Evolutionary conservation across 2,329 filamentous ascomycete species (phyloP), one percentile per base, ranked within the genome.

Genomic region (Seiridium cupressi): DNA sequence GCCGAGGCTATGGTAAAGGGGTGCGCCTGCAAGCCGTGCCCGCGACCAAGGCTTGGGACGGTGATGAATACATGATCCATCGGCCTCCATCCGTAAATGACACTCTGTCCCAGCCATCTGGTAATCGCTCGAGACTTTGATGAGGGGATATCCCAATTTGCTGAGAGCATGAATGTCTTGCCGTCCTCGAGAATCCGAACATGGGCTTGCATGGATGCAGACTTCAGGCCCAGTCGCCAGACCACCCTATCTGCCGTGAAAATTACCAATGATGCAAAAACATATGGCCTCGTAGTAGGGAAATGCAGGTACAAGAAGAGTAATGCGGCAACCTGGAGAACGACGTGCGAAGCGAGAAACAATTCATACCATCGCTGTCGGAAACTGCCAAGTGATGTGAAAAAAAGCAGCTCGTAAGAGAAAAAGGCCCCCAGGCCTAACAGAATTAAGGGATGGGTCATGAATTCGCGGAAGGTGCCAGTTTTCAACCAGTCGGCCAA

Each of bases 1-100:
- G 81, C 79, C 2, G 86, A 89, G 13, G 86, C 82, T 58, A 90
- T 88, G 7, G 86, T 89, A 71, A 89, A 89, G 0, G 87, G 87
- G 67, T 90, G 87, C 0, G 86, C 79, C 71, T 89, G 87, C 1
- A 88, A 68, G 3, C 74, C 68, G 66, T 88, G 81, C 58, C 76
- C 80, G 3, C 73, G 70, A 2, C 81, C 81, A 5, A 89, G 76
- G 0, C 73, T 74, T 0, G 86, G 86, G 1, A 89, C 73, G 1
- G 83, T 83, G 60, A 89, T 69, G 71, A 89, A 89, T 54, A 88
- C 78, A 69, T 89, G 87, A 65, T 88, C 84, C 13, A 84, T 84
- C 2, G 86, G 81, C 26, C 76, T 68, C 86, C 87, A 89, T 46
- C 86, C 86, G 54, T 77, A 62, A 4, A 65, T 68, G 64, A 82